Conservation (phyloP, 306 rosid species). For the Inga laurina region DNA sequence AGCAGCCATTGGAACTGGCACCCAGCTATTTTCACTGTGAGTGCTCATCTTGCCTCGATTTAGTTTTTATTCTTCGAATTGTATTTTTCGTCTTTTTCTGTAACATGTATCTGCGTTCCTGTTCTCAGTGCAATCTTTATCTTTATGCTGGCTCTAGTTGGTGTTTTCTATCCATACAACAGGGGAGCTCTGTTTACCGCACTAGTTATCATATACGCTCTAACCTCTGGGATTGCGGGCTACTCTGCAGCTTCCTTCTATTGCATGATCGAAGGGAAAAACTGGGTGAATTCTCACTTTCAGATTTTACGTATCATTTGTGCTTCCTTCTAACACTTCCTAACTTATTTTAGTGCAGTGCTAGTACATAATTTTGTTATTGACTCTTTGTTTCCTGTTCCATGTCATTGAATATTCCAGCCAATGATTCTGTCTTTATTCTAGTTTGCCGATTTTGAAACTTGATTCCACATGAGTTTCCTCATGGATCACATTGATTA, state of each 20-base stretch:
- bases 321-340: conserved; percentile 6
- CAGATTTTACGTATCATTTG: not conserved
- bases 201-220: conserved; percentile 26
- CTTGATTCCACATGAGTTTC: not conserved
- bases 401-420: not conserved
- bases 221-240: conserved; percentile 31
- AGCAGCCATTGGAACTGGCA: conserved; percentile 72
- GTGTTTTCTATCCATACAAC: conserved; percentile 36
- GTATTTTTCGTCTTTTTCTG: not conserved
- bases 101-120: not conserved
- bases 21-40: conserved; percentile 68
- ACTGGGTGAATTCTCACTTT: conserved; percentile 26
- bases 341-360: not conserved
- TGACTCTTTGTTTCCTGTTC: not conserved
- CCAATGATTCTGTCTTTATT: not conserved
- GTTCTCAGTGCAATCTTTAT: conserved; percentile 19
- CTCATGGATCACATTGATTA: not conserved
- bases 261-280: conserved; percentile 35
- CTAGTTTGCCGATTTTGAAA: not conserved
- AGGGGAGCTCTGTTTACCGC: conserved; percentile 31
- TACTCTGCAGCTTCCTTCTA: conserved; percentile 27
- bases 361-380: not conserved
- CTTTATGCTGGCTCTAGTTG: conserved; percentile 30
- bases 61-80: not conserved
- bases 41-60: conserved; percentile 15